Conservation (phyloP, 2,329 filamentous ascomycete genomes). For the Calcarisporium arbuscula region DNA sequence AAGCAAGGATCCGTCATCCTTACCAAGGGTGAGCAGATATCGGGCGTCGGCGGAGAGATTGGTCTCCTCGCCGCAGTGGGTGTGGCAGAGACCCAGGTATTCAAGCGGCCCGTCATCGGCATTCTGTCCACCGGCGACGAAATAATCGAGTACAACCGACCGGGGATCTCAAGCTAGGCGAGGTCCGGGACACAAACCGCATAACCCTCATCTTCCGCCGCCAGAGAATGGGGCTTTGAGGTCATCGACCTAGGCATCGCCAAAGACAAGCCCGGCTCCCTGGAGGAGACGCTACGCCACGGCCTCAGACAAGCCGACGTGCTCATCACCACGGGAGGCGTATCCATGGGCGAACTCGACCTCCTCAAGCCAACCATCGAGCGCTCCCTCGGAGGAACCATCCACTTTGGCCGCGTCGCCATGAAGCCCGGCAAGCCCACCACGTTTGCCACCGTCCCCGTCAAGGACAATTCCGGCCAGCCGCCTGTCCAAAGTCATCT, state of each 20-base stretch:
- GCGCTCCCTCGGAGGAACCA: slow-evolving; percentile 78
- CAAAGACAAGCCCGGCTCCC: slow-evolving; percentile 61
- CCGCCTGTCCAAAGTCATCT: slow-evolving; percentile 66
- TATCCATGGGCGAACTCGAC: slow-evolving; percentile 97
- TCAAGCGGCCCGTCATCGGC: slow-evolving; percentile 70
- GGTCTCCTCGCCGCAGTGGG: slow-evolving; percentile 85
- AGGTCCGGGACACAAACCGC: slow-evolving; percentile 91
- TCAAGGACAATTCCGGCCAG: slow-evolving; percentile 52
- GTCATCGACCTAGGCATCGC: slow-evolving; percentile 83
- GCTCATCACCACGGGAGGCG: slow-evolving; percentile 86
- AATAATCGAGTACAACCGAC: slow-evolving; percentile 67
- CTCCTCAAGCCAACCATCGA: slow-evolving; percentile 95
- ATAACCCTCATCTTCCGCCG: slow-evolving; percentile 78
- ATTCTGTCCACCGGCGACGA: slow-evolving; percentile 94
- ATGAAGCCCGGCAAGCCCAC: slow-evolving; percentile 99
- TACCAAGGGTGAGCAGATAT: slow-evolving; percentile 72
- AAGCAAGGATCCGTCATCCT: slow-evolving; percentile 63
- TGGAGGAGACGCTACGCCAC: slow-evolving; percentile 72
- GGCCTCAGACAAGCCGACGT: slow-evolving; percentile 72
- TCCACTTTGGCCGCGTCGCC: slow-evolving; percentile 90
- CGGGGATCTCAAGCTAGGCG: slow-evolving; percentile 61
- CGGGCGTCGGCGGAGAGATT: slow-evolving; percentile 82
- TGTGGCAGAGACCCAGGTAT: slow-evolving; percentile 62
- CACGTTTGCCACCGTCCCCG: slow-evolving; percentile 84
- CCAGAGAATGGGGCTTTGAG: slow-evolving; percentile 67